Conservation (phyloP, 768 basidiomycete species). For the Mycena latifolia region DNA sequence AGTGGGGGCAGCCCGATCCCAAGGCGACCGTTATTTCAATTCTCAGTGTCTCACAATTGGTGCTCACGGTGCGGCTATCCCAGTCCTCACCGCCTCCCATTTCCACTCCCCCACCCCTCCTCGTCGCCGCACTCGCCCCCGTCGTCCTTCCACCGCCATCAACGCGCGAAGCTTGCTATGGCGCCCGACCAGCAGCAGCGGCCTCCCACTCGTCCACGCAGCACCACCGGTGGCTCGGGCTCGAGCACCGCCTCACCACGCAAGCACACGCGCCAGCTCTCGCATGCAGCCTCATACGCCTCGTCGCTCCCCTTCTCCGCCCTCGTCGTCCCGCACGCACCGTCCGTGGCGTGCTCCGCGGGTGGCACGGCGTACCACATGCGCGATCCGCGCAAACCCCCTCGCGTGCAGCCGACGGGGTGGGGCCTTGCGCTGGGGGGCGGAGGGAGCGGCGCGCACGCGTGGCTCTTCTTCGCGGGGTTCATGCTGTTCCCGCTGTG, state of each 20-base stretch:
- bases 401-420: slow-evolving; percentile 66
- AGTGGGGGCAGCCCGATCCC: too few relatives aligned
- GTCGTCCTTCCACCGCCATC: slow-evolving; percentile 75
- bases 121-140: too few relatives aligned
- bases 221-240: slow-evolving; percentile 43
- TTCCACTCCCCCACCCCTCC: too few relatives aligned
- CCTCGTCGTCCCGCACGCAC: slow-evolving; percentile 82
- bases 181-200: slow-evolving; percentile 51
- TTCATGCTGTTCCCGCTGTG: slow-evolving; percentile 77
- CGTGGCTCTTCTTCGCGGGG: slow-evolving; percentile 84
- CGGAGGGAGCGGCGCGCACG: slow-evolving; percentile 66
- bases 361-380: slow-evolving; percentile 64
- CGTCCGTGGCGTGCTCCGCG: slow-evolving; percentile 69
- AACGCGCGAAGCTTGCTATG: slow-evolving; percentile 72
- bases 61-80: too few relatives aligned
- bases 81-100: too few relatives aligned
- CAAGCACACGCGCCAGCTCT: slow-evolving; percentile 33
- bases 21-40: too few relatives aligned
- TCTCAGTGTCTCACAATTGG: too few relatives aligned
- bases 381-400: slow-evolving; percentile 82
- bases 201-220: slow-evolving; percentile 59
- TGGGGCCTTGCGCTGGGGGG: slow-evolving; percentile 71
- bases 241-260: slow-evolving; percentile 48
- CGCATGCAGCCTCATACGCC: slow-evolving; percentile 62
- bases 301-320: slow-evolving; percentile 86